Evolutionary conservation across 805 yeast genomes (phyloP), one percentile per base, ranked within the genome.

Genomic region (Zygosaccharomyces siamensis): DNA sequence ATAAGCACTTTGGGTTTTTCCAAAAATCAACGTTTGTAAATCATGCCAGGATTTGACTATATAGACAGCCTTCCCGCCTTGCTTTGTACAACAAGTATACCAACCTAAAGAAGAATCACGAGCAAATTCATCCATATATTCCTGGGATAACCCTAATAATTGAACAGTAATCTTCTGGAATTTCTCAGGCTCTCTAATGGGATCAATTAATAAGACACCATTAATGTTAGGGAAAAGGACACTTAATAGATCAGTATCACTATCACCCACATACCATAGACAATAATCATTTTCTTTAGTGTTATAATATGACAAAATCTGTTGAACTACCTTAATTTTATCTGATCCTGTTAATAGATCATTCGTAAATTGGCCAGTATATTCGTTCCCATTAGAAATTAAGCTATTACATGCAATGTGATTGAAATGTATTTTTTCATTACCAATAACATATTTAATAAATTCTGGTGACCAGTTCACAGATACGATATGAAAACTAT

Each of bases 211-310:
- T 14, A 64, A 43, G 10, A 61, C 49, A 11, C 68, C 68, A 46
- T 62, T 60, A 0, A 61, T 57, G 12, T 47, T 41, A 2, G 66
- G 66, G 37, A 62, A 59, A 20, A 66, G 50, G 11, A 63, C 47
- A 26, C 61, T 40, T 12, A 64, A 51, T 12, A 64, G 41, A 49
- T 66, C 70, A 1, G 67, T 61, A 37, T 61, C 64, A 45, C 70
- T 66, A 41, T 66, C 70, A 10, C 70, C 70, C 18, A 64, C 48
- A 47, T 60, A 66, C 67, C 67, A 64, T 14, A 49, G 12, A 3
- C 36, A n/a, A 1, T 35, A 7, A 39, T 41, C n/a, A 7, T 35
- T 20, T 5, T 20, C 46, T 2, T 21, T n/a, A 3, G 28, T 21
- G 16, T 39, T 44, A 11, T 37, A 33, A 21, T 51, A 24, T 4